Base-by-base conservation (phyloP, 768 basidiomycete species). In the Serpula lacrymans region DNA sequence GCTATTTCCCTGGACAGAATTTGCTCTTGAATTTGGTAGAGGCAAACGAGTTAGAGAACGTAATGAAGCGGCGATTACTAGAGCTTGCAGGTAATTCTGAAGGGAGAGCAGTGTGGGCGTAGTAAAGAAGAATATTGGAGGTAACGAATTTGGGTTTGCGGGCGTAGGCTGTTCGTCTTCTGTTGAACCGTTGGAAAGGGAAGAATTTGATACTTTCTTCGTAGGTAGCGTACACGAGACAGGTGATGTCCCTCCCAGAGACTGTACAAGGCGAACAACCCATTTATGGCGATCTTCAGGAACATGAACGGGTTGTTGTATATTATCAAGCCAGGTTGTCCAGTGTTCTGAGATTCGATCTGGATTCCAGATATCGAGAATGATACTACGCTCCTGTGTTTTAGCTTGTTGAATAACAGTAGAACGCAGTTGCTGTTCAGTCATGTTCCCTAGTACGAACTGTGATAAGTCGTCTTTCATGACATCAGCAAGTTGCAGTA, bases 381-480 rank as follows among this genome's bases (percentile, higher is more conserved):
- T 68, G 21, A 79, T 48, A 24, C 73, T 68, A 42, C 77, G 68
- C 58, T 87, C 85, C 33, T 68, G 66, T 9, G 52, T 50, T 43
- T 65, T 74, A 2, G 84, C 82, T 48, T 84, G 74, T 23, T 70
- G 68, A 6, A 57, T 55, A 22, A 87, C 59, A 11, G 78, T 53
- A 3, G 57, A 64, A 14, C 55, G 58, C 18, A 86, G 67, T 39
- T 88, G 75, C 26, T 64, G 54, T 51, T 88, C 86, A 17, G 74
- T 69, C 81, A 87, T 82, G 26, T 67, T 68, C 14, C 82, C 83
- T 1, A 86, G 54, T 9, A 84, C 65, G 34, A 82, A 77, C 41
- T 78, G 71, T 9, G 78, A 80, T 25, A 88, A 67, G 50, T 88
- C 86, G 21, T 72, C 64, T 54, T 78, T 83, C 80, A 88, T 83